phyloP scores from a whole-genome alignment of 352 stramenopile species.

The Globisporangium paroecandrum region DNA sequence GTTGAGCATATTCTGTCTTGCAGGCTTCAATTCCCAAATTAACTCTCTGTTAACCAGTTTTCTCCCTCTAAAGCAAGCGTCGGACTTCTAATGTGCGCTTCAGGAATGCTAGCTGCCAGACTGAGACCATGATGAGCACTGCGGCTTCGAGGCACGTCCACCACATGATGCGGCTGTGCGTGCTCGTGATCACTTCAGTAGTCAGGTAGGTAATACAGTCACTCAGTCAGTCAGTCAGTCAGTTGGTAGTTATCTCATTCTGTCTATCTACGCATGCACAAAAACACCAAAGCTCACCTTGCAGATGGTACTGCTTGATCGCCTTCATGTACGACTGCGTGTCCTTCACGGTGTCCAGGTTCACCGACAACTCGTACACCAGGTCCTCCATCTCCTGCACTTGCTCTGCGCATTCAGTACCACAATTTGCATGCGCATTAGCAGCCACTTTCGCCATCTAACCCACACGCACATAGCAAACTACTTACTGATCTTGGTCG shows the following conservation, averaged over 20 bases:
- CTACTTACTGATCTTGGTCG: slow-evolving; percentile 84
- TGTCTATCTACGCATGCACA: background rate
- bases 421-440: slow-evolving; percentile 1
- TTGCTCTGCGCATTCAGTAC: slow-evolving; percentile 46
- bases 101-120: slow-evolving; percentile 85
- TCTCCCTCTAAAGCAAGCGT: slow-evolving; percentile 57
- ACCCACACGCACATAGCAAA: background rate
- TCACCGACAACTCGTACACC: slow-evolving; percentile 83
- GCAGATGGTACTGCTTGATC: slow-evolving; percentile 75
- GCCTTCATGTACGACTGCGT: slow-evolving; percentile 86
- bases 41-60: background rate
- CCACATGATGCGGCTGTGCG: slow-evolving; percentile 78
- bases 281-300: slow-evolving; percentile 34
- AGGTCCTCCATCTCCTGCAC: slow-evolving; percentile 84
- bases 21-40: background rate
- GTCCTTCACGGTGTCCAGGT: slow-evolving; percentile 85
- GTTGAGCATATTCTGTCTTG: background rate
- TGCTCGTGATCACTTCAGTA: slow-evolving; percentile 74
- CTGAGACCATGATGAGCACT: slow-evolving; percentile 58
- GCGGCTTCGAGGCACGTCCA: slow-evolving; percentile 79
- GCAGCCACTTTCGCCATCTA: background rate
- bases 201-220: background rate
- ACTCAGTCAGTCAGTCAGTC: background rate
- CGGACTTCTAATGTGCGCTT: slow-evolving; percentile 81
- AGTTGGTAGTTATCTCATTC: background rate